These are phyloP conservation scores for Suillus paluster DNA, from an alignment of 768 basidiomycete genomes.

Conservation along the genomic window DNA sequence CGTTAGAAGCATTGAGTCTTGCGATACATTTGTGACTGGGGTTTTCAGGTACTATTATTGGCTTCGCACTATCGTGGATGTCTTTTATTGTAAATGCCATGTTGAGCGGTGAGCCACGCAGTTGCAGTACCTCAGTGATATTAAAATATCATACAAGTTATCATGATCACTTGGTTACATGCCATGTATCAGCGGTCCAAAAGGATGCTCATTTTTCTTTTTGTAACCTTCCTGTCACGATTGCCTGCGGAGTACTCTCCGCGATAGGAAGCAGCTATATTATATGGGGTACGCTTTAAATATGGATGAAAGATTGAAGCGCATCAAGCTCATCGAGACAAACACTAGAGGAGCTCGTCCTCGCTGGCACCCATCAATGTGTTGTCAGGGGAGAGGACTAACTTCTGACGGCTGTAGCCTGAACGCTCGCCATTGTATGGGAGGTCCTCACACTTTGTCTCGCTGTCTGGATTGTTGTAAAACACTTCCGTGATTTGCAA, in stretches of 20 bases:
- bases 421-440: not conserved
- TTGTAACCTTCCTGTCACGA: not conserved
- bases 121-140: not conserved
- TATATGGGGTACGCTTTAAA: not conserved
- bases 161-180: not conserved
- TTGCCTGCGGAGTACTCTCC: not conserved
- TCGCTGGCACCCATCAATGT: not conserved
- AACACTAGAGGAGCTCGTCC: not conserved
- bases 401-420: not conserved
- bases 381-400: not conserved
- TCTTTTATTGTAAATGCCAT: not conserved
- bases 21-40: not conserved
- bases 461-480: not conserved
- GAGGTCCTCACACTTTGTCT: not conserved
- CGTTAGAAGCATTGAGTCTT: not conserved
- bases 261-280: not conserved
- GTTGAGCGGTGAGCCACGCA: not conserved
- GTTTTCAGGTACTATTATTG: not conserved
- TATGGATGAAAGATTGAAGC: not conserved
- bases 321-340: not conserved
- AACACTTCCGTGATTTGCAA: not conserved
- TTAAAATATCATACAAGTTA: not conserved
- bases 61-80: not conserved
- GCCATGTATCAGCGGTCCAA: conserved; percentile 1
- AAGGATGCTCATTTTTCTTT: not conserved